These are phyloP conservation scores for Leonotis leonurus DNA, from an alignment of 257 asterid genomes.

Conservation along the genomic window DNA sequence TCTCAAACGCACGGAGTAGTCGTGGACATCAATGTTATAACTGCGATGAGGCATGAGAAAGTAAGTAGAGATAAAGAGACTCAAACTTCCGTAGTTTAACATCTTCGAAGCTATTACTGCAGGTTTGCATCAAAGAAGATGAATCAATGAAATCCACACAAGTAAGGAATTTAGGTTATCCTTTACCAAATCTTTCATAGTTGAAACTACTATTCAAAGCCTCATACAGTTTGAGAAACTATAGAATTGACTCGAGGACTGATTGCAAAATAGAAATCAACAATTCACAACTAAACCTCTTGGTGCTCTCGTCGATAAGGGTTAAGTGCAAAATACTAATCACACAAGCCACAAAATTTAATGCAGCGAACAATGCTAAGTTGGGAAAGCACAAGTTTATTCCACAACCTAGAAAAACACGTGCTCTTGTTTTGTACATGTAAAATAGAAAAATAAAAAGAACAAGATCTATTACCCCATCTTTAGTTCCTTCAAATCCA, in stretches of 20 bases:
- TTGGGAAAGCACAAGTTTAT: not conserved
- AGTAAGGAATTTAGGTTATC: not conserved
- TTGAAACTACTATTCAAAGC: not conserved
- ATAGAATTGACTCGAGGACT: not conserved
- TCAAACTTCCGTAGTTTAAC: not conserved
- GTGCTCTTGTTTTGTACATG: not conserved
- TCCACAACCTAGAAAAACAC: not conserved
- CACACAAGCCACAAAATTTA: not conserved
- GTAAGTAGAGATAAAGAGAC: not conserved
- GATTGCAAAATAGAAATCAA: not conserved
- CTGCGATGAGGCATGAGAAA: constrained; percentile 42
- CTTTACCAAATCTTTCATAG: not conserved
- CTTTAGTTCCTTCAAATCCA: constrained; percentile 97
- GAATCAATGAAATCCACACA: not conserved
- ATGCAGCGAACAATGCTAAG: not conserved
- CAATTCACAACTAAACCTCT: not conserved
- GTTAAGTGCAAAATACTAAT: not conserved
- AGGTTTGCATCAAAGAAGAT: not conserved
- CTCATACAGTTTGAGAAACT: not conserved
- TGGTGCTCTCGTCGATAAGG: not conserved
- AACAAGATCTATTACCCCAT: constrained; percentile 67
- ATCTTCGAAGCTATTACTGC: not conserved
- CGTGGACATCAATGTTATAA: constrained; percentile 87
- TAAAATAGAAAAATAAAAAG: not conserved
- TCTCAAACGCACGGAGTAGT: constrained; percentile 86